phyloP scores from a whole-genome alignment of 257 asterid genomes.

The Leonotis leonurus region DNA sequence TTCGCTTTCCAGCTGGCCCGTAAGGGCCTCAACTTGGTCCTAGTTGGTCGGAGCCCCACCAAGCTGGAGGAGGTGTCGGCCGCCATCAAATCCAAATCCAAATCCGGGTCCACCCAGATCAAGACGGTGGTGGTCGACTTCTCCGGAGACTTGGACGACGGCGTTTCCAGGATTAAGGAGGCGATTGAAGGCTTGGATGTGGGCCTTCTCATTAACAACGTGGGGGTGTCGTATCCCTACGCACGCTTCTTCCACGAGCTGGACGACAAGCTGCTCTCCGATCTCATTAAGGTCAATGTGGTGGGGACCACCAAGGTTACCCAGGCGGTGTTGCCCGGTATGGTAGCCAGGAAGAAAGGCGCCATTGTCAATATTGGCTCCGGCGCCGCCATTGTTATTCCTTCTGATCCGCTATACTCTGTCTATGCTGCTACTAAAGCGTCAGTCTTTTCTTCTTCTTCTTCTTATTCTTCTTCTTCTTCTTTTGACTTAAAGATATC shows the following conservation, averaged over 20 bases:
- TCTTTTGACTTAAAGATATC: neutral
- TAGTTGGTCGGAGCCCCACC: constrained; percentile 77
- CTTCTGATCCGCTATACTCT: constrained; percentile 91
- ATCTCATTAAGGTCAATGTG: constrained; percentile 77
- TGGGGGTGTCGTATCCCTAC: constrained; percentile 82
- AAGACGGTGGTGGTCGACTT: constrained; percentile 81
- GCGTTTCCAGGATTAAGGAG: constrained; percentile 59
- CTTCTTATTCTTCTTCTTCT: too few species aligned
- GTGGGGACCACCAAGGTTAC: constrained; percentile 91
- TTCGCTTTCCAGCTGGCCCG: constrained; percentile 80
- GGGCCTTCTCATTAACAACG: constrained; percentile 83
- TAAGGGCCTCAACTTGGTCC: constrained; percentile 63
- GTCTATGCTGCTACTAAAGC: constrained; percentile 98
- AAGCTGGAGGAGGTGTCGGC: constrained; percentile 63
- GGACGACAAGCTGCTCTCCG: constrained; percentile 66
- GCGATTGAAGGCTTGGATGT: constrained; percentile 67
- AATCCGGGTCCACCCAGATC: constrained; percentile 60
- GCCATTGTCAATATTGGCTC: constrained; percentile 95
- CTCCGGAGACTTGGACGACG: constrained; percentile 72
- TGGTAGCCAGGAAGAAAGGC: constrained; percentile 81
- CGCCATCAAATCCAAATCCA: constrained; percentile 44
- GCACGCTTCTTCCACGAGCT: constrained; percentile 90
- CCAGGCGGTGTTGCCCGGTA: constrained; percentile 74
- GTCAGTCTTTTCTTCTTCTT: constrained; percentile 35
- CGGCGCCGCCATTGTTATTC: constrained; percentile 82